Evolutionary conservation across 371 early-diverging fungal genomes (phyloP).

Genomic region (Dichotomocladium elegans): DNA sequence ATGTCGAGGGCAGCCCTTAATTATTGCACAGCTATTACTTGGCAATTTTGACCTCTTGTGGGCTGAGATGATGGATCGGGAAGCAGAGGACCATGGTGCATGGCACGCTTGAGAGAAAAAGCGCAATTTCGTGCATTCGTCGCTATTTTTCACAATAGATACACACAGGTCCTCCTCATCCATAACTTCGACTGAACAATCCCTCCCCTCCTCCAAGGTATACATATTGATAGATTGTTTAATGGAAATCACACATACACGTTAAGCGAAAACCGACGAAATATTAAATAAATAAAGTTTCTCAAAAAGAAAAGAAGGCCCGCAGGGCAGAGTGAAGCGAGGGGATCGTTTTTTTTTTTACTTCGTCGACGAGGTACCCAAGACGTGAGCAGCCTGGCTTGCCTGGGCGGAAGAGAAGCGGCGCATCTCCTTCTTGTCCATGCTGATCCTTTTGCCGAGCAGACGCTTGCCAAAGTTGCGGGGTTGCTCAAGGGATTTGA

Average conservation of each 20-base stretch:
- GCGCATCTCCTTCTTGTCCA: conserved; percentile 43
- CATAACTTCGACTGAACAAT: background rate
- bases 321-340: background rate
- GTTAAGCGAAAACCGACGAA: background rate
- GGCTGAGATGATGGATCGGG: too few species aligned
- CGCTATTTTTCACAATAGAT: too few species aligned
- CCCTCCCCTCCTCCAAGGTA: background rate
- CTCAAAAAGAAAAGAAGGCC: background rate
- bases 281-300: background rate
- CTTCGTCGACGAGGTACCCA: background rate
- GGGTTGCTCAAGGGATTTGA: conserved; percentile 38
- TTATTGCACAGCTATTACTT: too few species aligned
- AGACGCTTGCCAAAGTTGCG: conserved; percentile 40
- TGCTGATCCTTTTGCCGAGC: conserved; percentile 31
- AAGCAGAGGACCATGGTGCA: too few species aligned
- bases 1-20: too few species aligned
- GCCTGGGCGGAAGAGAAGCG: conserved; percentile 41
- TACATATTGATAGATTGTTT: background rate
- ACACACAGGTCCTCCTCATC: background rate
- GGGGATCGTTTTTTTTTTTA: background rate
- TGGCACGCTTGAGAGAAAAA: too few species aligned
- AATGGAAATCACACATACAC: background rate
- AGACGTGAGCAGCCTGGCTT: conserved; percentile 15
- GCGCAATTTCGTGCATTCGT: too few species aligned
- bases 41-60: too few species aligned